Percentiles rank a stretch among this genome's conserved stretches.
These are phyloP conservation scores for Cicer yamashitae DNA, from an alignment of 306 rosid genomes.

Conservation along the genomic window DNA sequence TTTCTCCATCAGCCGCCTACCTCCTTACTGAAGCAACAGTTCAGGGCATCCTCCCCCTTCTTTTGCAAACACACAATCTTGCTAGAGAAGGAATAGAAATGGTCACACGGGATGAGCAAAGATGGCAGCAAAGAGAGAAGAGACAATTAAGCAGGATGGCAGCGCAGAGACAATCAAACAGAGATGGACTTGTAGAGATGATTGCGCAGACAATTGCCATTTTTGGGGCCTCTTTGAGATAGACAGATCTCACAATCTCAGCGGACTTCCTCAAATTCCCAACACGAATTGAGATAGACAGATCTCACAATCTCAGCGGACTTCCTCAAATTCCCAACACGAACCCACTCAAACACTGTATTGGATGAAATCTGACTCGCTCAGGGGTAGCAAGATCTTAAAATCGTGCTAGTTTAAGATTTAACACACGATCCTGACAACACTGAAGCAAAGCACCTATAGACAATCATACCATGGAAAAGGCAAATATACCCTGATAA, in stretches of 20 bases:
- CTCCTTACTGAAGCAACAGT: background rate
- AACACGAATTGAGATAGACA: background rate
- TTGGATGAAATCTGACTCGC: background rate
- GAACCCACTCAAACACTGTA: background rate
- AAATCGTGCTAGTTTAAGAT: background rate
- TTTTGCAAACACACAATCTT: background rate
- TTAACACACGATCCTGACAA: background rate
- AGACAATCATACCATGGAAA: slow-evolving; percentile 7
- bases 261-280: too few relatives aligned
- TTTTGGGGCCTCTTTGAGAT: background rate
- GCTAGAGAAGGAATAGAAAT: background rate
- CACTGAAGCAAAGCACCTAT: slow-evolving; percentile 14
- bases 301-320: background rate
- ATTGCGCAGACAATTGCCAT: background rate
- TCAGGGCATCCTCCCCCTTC: background rate
- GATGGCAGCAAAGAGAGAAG: background rate
- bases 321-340: too few relatives aligned
- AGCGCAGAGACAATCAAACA: background rate
- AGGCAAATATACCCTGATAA: background rate
- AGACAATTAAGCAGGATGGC: background rate
- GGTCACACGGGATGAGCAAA: background rate
- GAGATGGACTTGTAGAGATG: background rate
- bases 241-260: background rate
- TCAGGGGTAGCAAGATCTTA: background rate
- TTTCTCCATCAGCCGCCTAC: background rate